Evolutionary conservation across 768 basidiomycete species (phyloP).

Genomic region (Holtermanniella nyarrowii): DNA sequence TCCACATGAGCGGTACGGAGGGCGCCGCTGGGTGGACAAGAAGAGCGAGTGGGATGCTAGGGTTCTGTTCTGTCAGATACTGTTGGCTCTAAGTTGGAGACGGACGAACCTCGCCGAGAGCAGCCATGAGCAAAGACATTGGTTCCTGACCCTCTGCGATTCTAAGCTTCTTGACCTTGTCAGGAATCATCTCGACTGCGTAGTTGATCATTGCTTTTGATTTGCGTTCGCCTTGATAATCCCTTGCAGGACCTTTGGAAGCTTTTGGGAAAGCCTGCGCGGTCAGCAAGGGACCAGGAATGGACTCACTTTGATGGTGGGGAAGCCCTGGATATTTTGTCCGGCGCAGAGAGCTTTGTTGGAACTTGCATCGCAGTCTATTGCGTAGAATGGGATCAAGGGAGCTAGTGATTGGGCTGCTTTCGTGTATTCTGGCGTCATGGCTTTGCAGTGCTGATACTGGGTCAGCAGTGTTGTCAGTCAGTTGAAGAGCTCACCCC

Average conservation of each 20-base stretch:
- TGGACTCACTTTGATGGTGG: slow-evolving; percentile 93
- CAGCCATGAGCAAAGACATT: not conserved
- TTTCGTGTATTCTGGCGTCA: slow-evolving; percentile 76
- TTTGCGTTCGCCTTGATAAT: slow-evolving; percentile 63
- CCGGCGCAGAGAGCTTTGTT: slow-evolving; percentile 77
- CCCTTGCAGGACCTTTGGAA: slow-evolving; percentile 50
- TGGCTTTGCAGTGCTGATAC: slow-evolving; percentile 65
- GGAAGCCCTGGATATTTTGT: slow-evolving; percentile 79
- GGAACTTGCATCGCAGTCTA: slow-evolving; percentile 77
- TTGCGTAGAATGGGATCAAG: slow-evolving; percentile 74
- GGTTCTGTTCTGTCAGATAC: slow-evolving; percentile 21
- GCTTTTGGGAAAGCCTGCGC: slow-evolving; percentile 79
- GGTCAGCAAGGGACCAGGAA: too few relatives aligned
- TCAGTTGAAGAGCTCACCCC: not conserved
- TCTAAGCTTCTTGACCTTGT: slow-evolving; percentile 52
- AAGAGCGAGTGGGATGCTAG: slow-evolving; percentile 33
- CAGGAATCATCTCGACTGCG: slow-evolving; percentile 63
- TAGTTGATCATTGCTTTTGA: slow-evolving; percentile 64
- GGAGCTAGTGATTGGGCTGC: slow-evolving; percentile 70
- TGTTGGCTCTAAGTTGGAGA: slow-evolving; percentile 12
- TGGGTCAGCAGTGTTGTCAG: not conserved
- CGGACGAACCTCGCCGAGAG: not conserved
- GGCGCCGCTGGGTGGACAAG: slow-evolving; percentile 39
- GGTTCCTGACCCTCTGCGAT: slow-evolving; percentile 8
- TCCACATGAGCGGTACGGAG: slow-evolving; percentile 41